Conservation (phyloP, 768 basidiomycete genomes). For the Agaricus subrufescens region DNA sequence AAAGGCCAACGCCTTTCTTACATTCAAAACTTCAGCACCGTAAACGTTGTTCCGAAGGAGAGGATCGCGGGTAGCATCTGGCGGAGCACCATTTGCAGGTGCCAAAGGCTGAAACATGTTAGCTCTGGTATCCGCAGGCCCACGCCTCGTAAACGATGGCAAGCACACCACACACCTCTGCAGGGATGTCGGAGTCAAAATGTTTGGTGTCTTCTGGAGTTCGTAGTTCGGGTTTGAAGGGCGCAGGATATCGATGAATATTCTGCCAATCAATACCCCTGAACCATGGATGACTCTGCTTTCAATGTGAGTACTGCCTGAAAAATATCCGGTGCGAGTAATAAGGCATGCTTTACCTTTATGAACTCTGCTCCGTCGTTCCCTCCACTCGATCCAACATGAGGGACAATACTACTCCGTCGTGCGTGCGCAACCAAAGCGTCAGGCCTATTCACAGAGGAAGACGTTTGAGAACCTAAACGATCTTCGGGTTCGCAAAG, state of each 20-base stretch:
- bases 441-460: slow-evolving; percentile 70
- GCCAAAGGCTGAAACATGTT: slow-evolving; percentile 70
- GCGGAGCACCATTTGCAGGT: slow-evolving; percentile 80
- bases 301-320: slow-evolving; percentile 10
- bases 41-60: slow-evolving; percentile 81
- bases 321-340: slow-evolving; percentile 1
- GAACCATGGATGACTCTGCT: slow-evolving; percentile 86
- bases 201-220: slow-evolving; percentile 88
- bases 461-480: slow-evolving; percentile 69
- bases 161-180: slow-evolving; percentile 56
- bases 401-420: slow-evolving; percentile 66
- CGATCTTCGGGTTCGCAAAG: slow-evolving; percentile 96
- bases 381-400: slow-evolving; percentile 40
- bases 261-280: slow-evolving; percentile 85
- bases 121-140: slow-evolving; percentile 17
- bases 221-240: slow-evolving; percentile 82
- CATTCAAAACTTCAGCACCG: slow-evolving; percentile 81
- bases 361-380: slow-evolving; percentile 87
- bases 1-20: slow-evolving; percentile 89
- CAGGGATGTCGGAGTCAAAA: slow-evolving; percentile 91
- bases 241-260: slow-evolving; percentile 78
- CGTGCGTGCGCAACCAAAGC: slow-evolving; percentile 71
- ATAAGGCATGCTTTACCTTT: slow-evolving; percentile 50
- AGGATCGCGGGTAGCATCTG: slow-evolving; percentile 86
- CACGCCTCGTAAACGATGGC: slow-evolving; percentile 21